A percentile compares a stretch with the other conserved stretches of the same genome.
Evolutionary conservation across 306 rosid species (phyloP).

Genomic region (Myrica gale): DNA sequence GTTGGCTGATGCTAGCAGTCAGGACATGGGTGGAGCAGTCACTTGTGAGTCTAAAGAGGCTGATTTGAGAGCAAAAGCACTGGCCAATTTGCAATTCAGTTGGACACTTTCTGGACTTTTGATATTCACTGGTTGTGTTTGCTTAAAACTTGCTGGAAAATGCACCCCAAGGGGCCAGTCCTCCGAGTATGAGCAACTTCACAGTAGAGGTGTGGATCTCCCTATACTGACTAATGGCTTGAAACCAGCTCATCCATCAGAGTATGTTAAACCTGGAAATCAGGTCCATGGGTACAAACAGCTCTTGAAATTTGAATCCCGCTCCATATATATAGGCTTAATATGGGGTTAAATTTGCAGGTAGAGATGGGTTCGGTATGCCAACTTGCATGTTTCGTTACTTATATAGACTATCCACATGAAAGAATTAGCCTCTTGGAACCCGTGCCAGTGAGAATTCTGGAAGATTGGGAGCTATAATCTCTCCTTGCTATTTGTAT

Average conservation of each 20-base stretch:
- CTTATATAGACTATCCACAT: too few species aligned
- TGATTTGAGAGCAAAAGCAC: slow-evolving; percentile 66
- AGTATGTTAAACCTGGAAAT: slow-evolving; percentile 10
- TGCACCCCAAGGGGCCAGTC: slow-evolving; percentile 36
- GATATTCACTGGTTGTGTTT: slow-evolving; percentile 48
- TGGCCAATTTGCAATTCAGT: slow-evolving; percentile 89
- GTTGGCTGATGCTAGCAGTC: slow-evolving; percentile 24
- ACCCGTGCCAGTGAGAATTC: not conserved
- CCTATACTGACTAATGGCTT: slow-evolving; percentile 39
- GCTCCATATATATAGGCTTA: not conserved
- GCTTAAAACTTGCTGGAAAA: slow-evolving; percentile 55
- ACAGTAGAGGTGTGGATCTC: slow-evolving; percentile 46
- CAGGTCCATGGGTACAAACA: slow-evolving; percentile 15
- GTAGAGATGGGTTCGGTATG: not conserved
- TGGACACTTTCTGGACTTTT: slow-evolving; percentile 73
- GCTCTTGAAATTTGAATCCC: slow-evolving; percentile 21
- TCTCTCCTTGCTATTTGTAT: too few species aligned
- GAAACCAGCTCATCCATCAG: slow-evolving; percentile 44
- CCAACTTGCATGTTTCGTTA: too few species aligned
- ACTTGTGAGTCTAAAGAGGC: slow-evolving; percentile 59
- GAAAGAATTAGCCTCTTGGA: not conserved
- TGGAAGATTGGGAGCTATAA: too few species aligned
- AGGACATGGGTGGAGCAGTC: slow-evolving; percentile 59
- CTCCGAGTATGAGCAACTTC: slow-evolving; percentile 71
- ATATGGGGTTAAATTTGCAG: not conserved